Evolutionary conservation across 2,329 filamentous ascomycete species (phyloP), one percentile per base, ranked within the genome.

Genomic region (Paecilomyces fulvus): DNA sequence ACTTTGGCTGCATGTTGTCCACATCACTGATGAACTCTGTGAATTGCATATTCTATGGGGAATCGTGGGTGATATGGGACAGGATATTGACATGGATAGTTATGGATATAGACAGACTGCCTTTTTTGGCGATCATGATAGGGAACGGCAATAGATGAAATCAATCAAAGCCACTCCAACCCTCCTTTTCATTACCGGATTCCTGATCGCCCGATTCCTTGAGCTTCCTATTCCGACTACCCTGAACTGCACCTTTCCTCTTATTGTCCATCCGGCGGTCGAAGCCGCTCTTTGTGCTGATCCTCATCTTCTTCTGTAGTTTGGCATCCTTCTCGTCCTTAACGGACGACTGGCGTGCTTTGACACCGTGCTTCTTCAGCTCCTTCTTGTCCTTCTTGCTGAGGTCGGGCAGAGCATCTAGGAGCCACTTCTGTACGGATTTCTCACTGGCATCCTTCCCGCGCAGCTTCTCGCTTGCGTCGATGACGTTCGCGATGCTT

Each of bases 401-500:
- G 20, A 94, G 84, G 60, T 87, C 87, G 0, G 94, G 94, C 60
- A 99, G 78, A 2, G 90, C 87, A 69, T 96, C 89, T 4, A 97
- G 78, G 53, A 99, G 77, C 92, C 92, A 97, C 70, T 88, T 86
- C 67, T 90, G 85, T 28, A 95, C 80, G 1, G 82, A 83, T 57
- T 77, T 74, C 0, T 82, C 80, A 23, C 80, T 79, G 0, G 76
- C 79, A 2, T 78, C 60, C 7, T 72, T 70, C 0, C 75, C 76
- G 4, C 79, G 75, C 65, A 91, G 81, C 71, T 85, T 88, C 73
- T 96, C 89, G 62, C 88, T 91, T 21, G 84, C 83, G 0, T 88
- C 83, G 61, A 99, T 96, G 31, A 97, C 89, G 66, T 96, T 96
- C 31, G 92, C 94, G 28, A 99, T 89, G 60, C 85, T 89, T 76